Evolutionary conservation across 345 rosid species (phyloP).

Genomic region (Zanthoxylum bungeanum): DNA sequence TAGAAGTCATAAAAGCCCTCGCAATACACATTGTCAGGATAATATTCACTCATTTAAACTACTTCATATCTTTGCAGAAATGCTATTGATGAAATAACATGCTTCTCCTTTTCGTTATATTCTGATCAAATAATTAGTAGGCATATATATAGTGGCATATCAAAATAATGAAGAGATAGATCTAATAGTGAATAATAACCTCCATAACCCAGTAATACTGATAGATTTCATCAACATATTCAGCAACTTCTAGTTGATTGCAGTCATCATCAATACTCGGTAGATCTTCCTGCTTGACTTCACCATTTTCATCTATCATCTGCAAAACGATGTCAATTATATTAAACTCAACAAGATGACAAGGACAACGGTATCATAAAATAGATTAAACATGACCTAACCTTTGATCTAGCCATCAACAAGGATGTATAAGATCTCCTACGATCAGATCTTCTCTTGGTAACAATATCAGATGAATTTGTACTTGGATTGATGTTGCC

Average conservation of each 20-base stretch:
- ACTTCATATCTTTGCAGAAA: neutral
- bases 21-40: neutral
- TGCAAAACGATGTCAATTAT: slow-evolving; percentile 32
- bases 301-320: slow-evolving; percentile 50
- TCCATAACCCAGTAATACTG: slow-evolving; percentile 84
- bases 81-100: neutral
- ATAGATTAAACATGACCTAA: slow-evolving; percentile 16
- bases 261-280: slow-evolving; percentile 70
- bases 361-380: slow-evolving; percentile 6
- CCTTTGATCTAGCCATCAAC: slow-evolving; percentile 79
- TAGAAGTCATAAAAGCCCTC: neutral
- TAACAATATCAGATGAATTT: slow-evolving; percentile 28
- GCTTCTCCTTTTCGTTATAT: neutral
- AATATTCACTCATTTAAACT: neutral
- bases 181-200: slow-evolving; percentile 43
- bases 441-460: slow-evolving; percentile 57
- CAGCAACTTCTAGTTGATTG: slow-evolving; percentile 92
- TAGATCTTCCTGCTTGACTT: slow-evolving; percentile 42
- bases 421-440: slow-evolving; percentile 86
- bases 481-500: slow-evolving; percentile 23
- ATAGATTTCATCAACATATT: slow-evolving; percentile 90
- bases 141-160: neutral
- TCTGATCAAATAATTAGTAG: neutral
- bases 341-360: slow-evolving; percentile 12
- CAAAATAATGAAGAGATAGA: neutral